Conservation (phyloP, 352 stramenopile genomes). For the Globisporangium camurandrum region DNA sequence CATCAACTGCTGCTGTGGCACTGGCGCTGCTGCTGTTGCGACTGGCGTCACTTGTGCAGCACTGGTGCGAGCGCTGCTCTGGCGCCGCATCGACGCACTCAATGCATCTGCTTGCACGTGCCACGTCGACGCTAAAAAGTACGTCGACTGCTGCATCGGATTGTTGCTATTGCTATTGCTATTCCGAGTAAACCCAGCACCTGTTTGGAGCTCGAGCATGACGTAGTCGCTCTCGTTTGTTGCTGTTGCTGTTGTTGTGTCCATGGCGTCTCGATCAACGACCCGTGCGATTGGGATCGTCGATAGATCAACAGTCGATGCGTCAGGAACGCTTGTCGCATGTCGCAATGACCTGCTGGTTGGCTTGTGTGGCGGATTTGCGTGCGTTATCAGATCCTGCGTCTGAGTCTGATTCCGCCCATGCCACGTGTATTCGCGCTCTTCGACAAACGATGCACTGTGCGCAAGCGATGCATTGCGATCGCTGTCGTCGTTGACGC, state of each 20-base stretch:
- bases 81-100: slow-evolving; percentile 53
- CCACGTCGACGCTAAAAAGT: slow-evolving; percentile 80
- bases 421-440: slow-evolving; percentile 40
- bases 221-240: slow-evolving; percentile 68
- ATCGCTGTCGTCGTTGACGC: no score
- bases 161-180: no score
- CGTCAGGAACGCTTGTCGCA: slow-evolving; percentile 27
- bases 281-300: slow-evolving; percentile 54
- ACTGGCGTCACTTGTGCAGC: slow-evolving; percentile 6
- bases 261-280: slow-evolving; percentile 19
- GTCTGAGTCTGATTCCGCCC: neutral
- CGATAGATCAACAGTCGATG: slow-evolving; percentile 8
- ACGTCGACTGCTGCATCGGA: slow-evolving; percentile 42
- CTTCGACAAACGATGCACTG: slow-evolving; percentile 36
- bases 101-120: slow-evolving; percentile 72
- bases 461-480: slow-evolving; percentile 30
- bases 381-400: slow-evolving; percentile 1
- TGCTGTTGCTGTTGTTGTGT: neutral
- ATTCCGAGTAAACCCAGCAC: slow-evolving; percentile 44
- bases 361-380: neutral
- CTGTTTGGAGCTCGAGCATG: slow-evolving; percentile 73
- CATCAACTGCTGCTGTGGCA: neutral
- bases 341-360: neutral
- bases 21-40: neutral
- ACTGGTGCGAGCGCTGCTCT: slow-evolving; percentile 11